Evolutionary conservation across 306 rosid species (phyloP).

Genomic region (Calophaca sinica): DNA sequence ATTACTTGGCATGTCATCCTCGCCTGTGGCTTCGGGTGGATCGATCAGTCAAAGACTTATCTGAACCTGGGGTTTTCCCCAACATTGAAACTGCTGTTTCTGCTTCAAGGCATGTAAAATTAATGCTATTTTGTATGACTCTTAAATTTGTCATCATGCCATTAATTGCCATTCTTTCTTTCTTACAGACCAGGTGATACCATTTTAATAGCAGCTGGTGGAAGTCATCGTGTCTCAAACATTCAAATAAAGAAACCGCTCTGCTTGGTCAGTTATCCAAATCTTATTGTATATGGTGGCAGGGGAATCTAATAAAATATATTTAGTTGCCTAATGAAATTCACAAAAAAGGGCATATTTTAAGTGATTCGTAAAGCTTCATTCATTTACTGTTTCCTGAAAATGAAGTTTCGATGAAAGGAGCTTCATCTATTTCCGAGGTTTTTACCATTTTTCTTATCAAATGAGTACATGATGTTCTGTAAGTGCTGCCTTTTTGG

Average conservation of each 20-base stretch:
- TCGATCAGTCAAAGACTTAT: conserved; percentile 68
- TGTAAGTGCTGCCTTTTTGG: neutral
- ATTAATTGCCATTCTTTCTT: conserved; percentile 23
- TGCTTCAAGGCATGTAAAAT: conserved; percentile 76
- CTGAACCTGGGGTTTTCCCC: conserved; percentile 85
- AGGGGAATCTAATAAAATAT: neutral
- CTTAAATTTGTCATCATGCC: conserved; percentile 1
- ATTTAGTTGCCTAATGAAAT: neutral
- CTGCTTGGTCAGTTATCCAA: conserved; percentile 75
- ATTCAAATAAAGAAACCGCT: conserved; percentile 88
- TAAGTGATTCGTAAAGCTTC: neutral
- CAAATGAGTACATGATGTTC: neutral
- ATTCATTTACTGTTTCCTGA: neutral
- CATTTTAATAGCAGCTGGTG: conserved; percentile 89
- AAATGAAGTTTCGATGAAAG: neutral
- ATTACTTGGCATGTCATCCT: conserved; percentile 94
- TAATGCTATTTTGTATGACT: neutral
- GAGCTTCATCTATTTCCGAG: neutral
- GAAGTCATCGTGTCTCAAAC: conserved; percentile 75
- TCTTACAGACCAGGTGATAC: conserved; percentile 90
- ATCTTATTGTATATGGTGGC: conserved; percentile 16
- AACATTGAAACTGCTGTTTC: conserved; percentile 82
- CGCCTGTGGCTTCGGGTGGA: conserved; percentile 95
- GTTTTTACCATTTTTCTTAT: conserved; percentile 8
- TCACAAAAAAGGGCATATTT: conserved; percentile 7